Evolutionary conservation across 2,329 filamentous ascomycete species (phyloP), one percentile per base, ranked within the genome.

Genomic region (Penicillium concentricum): DNA sequence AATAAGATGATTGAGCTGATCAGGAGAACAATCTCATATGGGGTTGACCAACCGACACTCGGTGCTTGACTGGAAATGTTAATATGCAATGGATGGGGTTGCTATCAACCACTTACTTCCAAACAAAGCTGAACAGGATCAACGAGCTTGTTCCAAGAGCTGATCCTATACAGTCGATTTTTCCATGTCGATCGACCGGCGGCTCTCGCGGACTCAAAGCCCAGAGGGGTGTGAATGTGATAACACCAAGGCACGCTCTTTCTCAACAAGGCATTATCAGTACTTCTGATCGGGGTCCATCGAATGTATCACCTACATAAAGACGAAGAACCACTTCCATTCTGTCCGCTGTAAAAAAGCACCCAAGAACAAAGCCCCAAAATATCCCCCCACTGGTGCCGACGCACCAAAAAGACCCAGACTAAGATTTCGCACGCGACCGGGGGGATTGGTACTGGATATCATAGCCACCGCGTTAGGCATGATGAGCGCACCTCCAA

Each of bases 391-490:
- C 5, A 79, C 61, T 0, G 81, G 82, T 0, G 79, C 77, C 0
- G 74, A 74, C 0, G 78, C 79, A 3, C 76, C 80, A 61, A 83
- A 82, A 38, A 80, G 66, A 10, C 74, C 78, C 47, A 82, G 65
- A 35, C 73, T 69, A 18, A 81, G 63, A 56, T 83, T 81, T 13
- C 79, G 74, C 42, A 69, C 67, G 13, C 68, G 67, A 0, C 81
- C 81, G 0, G 80, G 79, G 0, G 78, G 77, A 18, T 81, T 76
- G 35, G 76, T 81, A 26, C 74, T 77, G 0, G 74, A 76, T 16
- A 84, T 70, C 48, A 82, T 75, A 0, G 81, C 81, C 0, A 84
- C 74, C 0, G 79, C 77, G 60, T 83, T 84, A 0, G 82, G 81
- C 68, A 83, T 75, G n/a, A 83, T 67, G 16, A 82, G 70, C 0